phyloP scores from a whole-genome alignment of 108 stramenopile genomes.

The Chaetoceros muelleri region DNA sequence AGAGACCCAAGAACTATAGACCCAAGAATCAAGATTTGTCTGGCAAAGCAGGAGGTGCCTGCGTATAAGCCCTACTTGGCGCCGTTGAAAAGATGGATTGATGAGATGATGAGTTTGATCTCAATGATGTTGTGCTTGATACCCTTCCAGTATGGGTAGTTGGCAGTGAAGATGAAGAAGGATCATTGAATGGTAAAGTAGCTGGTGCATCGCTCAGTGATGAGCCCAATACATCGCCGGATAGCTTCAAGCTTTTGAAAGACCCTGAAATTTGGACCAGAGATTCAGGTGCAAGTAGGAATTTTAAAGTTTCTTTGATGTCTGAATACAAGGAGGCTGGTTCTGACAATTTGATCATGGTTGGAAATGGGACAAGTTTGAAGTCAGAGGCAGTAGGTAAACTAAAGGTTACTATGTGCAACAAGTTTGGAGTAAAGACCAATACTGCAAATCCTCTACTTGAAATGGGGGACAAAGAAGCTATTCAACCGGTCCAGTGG shows the following conservation, averaged over 20 bases:
- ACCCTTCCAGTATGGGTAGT: background rate
- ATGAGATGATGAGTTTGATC: background rate
- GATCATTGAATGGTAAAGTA: background rate
- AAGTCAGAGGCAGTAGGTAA: background rate
- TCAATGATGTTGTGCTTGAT: background rate
- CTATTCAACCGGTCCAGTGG: no score
- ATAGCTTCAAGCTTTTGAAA: background rate
- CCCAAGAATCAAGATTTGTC: no score
- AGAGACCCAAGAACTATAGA: background rate
- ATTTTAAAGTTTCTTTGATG: background rate
- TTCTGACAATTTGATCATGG: no score
- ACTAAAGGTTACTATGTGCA: background rate
- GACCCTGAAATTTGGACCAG: slow-evolving; percentile 12
- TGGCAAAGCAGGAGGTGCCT: background rate
- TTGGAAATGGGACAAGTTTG: background rate
- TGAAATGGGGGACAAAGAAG: background rate
- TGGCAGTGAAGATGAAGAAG: background rate
- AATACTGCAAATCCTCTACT: background rate
- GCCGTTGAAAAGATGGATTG: background rate
- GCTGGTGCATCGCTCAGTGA: background rate
- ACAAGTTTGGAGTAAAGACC: slow-evolving; percentile 4
- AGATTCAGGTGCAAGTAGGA: slow-evolving; percentile 10
- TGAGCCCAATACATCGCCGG: background rate
- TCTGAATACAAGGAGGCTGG: background rate
- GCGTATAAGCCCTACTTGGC: background rate